A percentile compares a stretch with the other conserved stretches of the same genome.
These are phyloP conservation scores for Cordyceps javanica DNA, from an alignment of 2,329 filamentous ascomycete genomes.

Conservation along the genomic window DNA sequence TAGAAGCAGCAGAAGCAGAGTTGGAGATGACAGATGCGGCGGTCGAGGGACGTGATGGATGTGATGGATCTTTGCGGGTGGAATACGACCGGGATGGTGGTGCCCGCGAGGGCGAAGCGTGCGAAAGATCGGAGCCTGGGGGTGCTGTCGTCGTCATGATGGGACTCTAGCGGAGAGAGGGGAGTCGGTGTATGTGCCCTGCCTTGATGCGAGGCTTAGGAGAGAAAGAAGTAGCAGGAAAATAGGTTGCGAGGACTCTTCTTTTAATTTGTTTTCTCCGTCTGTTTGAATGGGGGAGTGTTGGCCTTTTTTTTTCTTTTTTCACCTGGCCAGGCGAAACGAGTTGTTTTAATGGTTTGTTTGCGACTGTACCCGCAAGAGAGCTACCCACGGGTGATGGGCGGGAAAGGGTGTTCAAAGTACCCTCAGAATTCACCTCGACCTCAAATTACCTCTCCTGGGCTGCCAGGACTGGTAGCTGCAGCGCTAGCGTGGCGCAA, in stretches of 20 bases:
- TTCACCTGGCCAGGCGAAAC: background rate
- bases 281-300: no score
- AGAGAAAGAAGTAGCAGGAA: background rate
- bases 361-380: background rate
- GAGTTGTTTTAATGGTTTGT: background rate
- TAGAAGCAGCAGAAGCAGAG: slow-evolving; percentile 7
- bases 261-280: background rate
- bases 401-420: background rate
- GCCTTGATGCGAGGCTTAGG: background rate
- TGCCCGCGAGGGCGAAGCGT: slow-evolving; percentile 21
- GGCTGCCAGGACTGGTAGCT: background rate
- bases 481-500: background rate
- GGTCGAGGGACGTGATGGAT: slow-evolving; percentile 19
- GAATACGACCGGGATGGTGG: slow-evolving; percentile 30
- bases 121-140: slow-evolving; percentile 18
- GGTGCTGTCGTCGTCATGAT: slow-evolving; percentile 17
- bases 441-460: no score
- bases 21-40: slow-evolving; percentile 16
- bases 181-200: background rate
- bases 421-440: background rate
- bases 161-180: slow-evolving; percentile 22
- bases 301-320: background rate
- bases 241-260: background rate
- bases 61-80: slow-evolving; percentile 18
- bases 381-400: background rate